Base-by-base conservation (phyloP, 495 filamentous ascomycete species). In the Aspergillus saccharolyticus region DNA sequence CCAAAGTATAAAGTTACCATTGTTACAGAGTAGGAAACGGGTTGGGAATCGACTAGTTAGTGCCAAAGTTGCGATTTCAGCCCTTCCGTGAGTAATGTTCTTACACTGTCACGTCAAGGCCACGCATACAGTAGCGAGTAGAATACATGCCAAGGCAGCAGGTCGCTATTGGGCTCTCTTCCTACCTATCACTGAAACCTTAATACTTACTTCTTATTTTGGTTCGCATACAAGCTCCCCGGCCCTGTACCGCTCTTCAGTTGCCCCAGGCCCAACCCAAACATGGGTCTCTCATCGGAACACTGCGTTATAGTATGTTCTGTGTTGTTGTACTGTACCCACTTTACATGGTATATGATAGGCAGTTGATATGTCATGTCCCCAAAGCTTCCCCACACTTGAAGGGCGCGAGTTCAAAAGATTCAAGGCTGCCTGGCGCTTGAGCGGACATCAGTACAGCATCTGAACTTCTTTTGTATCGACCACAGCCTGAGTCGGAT, bases 61-160 rank as follows among this genome's bases (percentile, higher is more conserved):
- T n/a, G n/a, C n/a, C n/a, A n/a, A n/a, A n/a, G n/a, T n/a, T n/a
- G n/a, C 46, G 20, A 20, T 50, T 59, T 50, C 52, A 59, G 57
- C 57, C 57, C 57, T 47, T 52, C 45, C 52, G 48, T 50, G 44
- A 43, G 17, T 25, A 30, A 17, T 17, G 53, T 51, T 44, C 39
- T 51, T 28, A 25, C 20, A 61, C 48, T 30, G 25, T 30, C 25
- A 30, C 4, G 25, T 10, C 25, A 30, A 54, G 57, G 63, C 63
- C 59, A 65, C 56, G 59, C 59, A 57, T 53, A 24, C 44, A n/a
- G 46, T 45, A 7, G 21, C 44, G 33, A 17, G 45, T 30, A 54
- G 54, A 54, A 58, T 60, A 56, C 57, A 59, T 57, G 42, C 39
- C 24, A 24, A 44, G 17, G 14, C 44, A 52, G 47, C n/a, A 14